A percentile compares a stretch with the other conserved stretches of the same genome.
phyloP scores from a whole-genome alignment of 1,284 basidiomycete genomes.

The Rhodotorula sp. region DNA sequence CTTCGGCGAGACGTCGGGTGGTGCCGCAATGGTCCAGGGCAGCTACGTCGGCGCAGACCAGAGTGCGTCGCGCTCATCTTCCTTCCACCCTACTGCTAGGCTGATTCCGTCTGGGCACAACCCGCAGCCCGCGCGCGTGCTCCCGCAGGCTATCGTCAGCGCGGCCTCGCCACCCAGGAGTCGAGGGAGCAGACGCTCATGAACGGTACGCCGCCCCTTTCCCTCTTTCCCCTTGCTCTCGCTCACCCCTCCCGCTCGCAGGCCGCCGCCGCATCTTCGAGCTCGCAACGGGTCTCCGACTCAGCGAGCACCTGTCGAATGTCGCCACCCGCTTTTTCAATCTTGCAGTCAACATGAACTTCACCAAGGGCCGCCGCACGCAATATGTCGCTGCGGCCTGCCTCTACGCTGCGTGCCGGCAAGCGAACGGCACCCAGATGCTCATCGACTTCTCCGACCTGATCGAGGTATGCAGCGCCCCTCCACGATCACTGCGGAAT shows the following conservation, averaged over 20 bases:
- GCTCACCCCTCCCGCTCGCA: slow-evolving; percentile 47
- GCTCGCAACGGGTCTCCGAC: slow-evolving; percentile 73
- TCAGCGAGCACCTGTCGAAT: slow-evolving; percentile 76
- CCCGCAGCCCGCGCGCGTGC: slow-evolving; percentile 71
- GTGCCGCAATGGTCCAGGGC: slow-evolving; percentile 93
- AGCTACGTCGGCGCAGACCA: slow-evolving; percentile 89
- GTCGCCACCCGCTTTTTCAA: slow-evolving; percentile 87
- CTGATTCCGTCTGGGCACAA: no score
- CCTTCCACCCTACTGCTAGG: no score
- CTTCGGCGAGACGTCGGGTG: slow-evolving; percentile 89
- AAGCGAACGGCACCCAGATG: slow-evolving; percentile 90
- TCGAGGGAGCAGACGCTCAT: slow-evolving; percentile 85
- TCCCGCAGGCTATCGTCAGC: slow-evolving; percentile 75
- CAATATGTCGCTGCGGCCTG: slow-evolving; percentile 94
- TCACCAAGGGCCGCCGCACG: slow-evolving; percentile 88
- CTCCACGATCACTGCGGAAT: neutral
- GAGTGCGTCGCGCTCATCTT: slow-evolving; percentile 64
- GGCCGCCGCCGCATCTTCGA: slow-evolving; percentile 79
- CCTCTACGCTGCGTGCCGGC: slow-evolving; percentile 89
- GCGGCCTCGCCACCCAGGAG: slow-evolving; percentile 59
- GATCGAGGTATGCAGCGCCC: slow-evolving; percentile 64
- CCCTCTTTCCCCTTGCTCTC: neutral
- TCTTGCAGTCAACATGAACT: slow-evolving; percentile 89
- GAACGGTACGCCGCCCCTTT: slow-evolving; percentile 65
- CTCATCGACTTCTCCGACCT: slow-evolving; percentile 96